phyloP scores from a whole-genome alignment of 163 green algal species.

The Trebouxia gelatinosa region DNA sequence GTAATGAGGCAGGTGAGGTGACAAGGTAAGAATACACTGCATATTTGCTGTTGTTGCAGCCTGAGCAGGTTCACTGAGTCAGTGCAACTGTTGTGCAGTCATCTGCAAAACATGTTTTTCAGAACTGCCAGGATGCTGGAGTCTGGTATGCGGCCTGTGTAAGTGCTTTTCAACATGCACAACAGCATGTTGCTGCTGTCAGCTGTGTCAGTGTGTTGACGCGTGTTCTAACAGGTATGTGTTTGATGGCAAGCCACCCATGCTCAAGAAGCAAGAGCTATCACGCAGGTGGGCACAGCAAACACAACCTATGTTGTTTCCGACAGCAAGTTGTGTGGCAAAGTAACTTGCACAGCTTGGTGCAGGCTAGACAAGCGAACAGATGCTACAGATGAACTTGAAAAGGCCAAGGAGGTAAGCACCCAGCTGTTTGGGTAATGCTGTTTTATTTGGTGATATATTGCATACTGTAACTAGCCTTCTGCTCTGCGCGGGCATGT shows the following conservation, averaged over 20 bases:
- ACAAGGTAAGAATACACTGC: conserved; percentile 61
- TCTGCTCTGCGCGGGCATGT: too few relatives aligned
- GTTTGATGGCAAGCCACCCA: conserved; percentile 96
- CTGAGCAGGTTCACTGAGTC: background rate
- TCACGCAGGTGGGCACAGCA: conserved; percentile 29
- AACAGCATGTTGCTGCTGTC: background rate
- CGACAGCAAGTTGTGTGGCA: background rate
- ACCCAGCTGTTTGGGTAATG: too few relatives aligned
- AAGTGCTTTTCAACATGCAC: conserved; percentile 35
- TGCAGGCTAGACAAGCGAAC: conserved; percentile 53
- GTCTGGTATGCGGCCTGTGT: conserved; percentile 94
- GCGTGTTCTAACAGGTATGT: conserved; percentile 66
- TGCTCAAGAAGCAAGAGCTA: conserved; percentile 90
- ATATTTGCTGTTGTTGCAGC: background rate
- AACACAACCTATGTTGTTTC: background rate
- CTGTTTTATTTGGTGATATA: background rate
- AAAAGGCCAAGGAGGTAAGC: conserved; percentile 81
- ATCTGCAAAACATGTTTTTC: conserved; percentile 96
- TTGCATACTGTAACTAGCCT: background rate
- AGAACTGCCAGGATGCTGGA: conserved; percentile 94
- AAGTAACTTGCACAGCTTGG: background rate
- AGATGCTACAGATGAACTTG: conserved; percentile 77
- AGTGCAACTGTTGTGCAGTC: conserved; percentile 41
- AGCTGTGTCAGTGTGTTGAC: background rate
- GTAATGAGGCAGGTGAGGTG: conserved; percentile 83